A percentile compares a stretch with the other conserved stretches of the same genome.
Evolutionary conservation across 179 eudicot species (phyloP).

Genomic region (Pouteria campechiana): DNA sequence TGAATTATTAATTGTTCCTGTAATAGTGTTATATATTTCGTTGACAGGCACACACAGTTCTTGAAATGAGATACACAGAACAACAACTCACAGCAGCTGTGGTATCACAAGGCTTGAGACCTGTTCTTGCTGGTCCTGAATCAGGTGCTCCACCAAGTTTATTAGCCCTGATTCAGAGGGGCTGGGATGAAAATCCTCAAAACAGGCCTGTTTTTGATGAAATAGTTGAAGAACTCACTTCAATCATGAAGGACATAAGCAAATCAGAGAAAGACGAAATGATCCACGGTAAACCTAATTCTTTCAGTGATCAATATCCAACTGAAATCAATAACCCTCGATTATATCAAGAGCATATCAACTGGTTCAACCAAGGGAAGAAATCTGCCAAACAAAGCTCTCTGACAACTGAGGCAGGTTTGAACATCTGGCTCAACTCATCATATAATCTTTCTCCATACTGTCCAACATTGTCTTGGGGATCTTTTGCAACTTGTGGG

Average conservation of each 20-base stretch:
- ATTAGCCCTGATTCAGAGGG: constrained; percentile 51
- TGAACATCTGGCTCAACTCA: constrained; percentile 18
- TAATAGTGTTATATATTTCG: constrained; percentile 1
- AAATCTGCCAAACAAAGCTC: constrained; percentile 20
- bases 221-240: constrained; percentile 46
- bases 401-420: constrained; percentile 19
- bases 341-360: constrained; percentile 30
- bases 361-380: constrained; percentile 68
- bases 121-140: constrained; percentile 48
- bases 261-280: constrained; percentile 9
- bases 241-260: constrained; percentile 24
- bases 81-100: constrained; percentile 95
- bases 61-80: constrained; percentile 97
- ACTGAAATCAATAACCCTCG: constrained; percentile 12
- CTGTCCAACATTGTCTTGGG: constrained; percentile 68
- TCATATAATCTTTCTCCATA: constrained; percentile 23
- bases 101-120: constrained; percentile 73
- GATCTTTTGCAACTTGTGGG: constrained; percentile 91
- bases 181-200: constrained; percentile 70
- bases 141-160: constrained; percentile 43
- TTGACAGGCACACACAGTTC: constrained; percentile 89
- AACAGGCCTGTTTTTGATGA: constrained; percentile 75
- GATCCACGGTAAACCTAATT: constrained; percentile 7
- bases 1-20: too few species aligned
- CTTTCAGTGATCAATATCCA: constrained; percentile 13